Base-by-base conservation (phyloP, 139 green algal species). In the Chlorella sp. region DNA sequence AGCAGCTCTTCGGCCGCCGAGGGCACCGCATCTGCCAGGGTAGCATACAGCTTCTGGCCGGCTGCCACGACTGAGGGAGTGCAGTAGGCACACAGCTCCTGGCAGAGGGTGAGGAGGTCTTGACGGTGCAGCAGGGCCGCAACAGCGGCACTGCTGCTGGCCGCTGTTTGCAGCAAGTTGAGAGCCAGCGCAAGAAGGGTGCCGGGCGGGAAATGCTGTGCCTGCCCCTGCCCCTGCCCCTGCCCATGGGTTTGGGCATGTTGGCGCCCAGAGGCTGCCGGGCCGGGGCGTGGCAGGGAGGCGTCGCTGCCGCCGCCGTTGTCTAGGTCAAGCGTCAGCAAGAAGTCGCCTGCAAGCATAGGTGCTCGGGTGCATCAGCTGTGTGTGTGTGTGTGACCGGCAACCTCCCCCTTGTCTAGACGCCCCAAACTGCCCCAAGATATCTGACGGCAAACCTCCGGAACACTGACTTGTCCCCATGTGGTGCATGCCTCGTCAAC, bases 311-410 rank as follows among this genome's bases (percentile, higher is more conserved):
- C 53, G 3, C 24, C 53, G 7, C 71, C 30, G 28, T 81, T 34
- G 32, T 68, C 16, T 32, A 91, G 81, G 81, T 91, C 80, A 34
- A 91, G 42, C 16, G 48, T 78, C 37, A 82, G 39, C 19, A 93
- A 60, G 39, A 86, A 93, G 89, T 93, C 91, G 19, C 91, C 90
- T 85, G 86, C 42, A 88, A 68, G 32, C 30, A 30, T 39, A 11
- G 15, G 18, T 80, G 75, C 75, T 34, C 34, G 37, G 32, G 48
- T 5, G 5, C 5, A 9, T 57, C 48, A 57, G 48, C 9, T 9
- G 48, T 5, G 48, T 57, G 48, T n/a, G n/a, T n/a, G n/a, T n/a
- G n/a, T n/a, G n/a, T n/a, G n/a, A n/a, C n/a, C n/a, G n/a, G n/a
- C n/a, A n/a, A n/a, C n/a, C n/a, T n/a, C n/a, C n/a, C n/a, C n/a